Evolutionary conservation across 2,329 filamentous ascomycete genomes (phyloP), one percentile per base, ranked within the genome.

Genomic region (Orbilia ellipsospora): DNA sequence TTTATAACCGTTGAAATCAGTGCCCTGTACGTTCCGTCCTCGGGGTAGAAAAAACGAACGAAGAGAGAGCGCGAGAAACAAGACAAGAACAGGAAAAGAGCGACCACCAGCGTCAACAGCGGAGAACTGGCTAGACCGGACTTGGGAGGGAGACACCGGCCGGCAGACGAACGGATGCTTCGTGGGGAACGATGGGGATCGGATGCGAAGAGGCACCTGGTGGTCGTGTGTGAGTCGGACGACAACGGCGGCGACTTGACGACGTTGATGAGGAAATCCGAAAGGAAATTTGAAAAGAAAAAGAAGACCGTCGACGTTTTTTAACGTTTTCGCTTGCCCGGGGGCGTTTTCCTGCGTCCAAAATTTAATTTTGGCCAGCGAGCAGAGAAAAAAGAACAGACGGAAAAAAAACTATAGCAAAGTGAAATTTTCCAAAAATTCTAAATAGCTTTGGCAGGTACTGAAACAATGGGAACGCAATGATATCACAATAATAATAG

Each of bases 301-400:
- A 18, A 48, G 16, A 48, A 18, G 51, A 45, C 28, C 31, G 56
- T 54, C 56, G 59, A 40, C 65, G 57, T 69, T 56, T 69, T 42
- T 52, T 52, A 70, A 70, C 59, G 66, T 70, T 72, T 72, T 72
- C 59, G 50, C 60, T 72, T 64, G 67, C 52, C 60, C 60, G 44
- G 60, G 67, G 54, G 57, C 63, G 50, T 70, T 59, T 62, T 15
- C 23, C 50, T 28, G 10, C 44, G 15, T 40, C 51, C 26, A 31
- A 26, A 48, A 15, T 48, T 18, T 26, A 31, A 10, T 20, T 51
- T 42, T 55, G 51, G 36, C 48, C 48, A 31, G 55, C 42, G 16
- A 18, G 57, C n/a, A 52, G 44, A 44, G 54, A 57, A 20, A 36
- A 52, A 20, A 54, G 60, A 65, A 51, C n/a, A 45, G 61, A 64